Evolutionary conservation across 805 yeast genomes (phyloP), one percentile per base, ranked within the genome.

Genomic region (Metschnikowia vanudenii): DNA sequence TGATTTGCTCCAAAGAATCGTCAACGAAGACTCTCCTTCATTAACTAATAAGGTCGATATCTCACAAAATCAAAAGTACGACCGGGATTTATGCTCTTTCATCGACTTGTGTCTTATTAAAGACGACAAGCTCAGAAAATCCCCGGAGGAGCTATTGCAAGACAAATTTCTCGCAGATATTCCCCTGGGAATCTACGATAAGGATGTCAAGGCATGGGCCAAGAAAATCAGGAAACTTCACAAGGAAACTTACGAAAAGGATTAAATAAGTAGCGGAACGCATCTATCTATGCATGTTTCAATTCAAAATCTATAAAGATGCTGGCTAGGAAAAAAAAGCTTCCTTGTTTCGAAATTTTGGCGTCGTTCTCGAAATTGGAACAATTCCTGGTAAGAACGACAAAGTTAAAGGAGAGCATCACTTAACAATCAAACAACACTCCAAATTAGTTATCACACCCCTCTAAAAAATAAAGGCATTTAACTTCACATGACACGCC

Each of bases 1-100:
- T 53, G 99, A 94, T 60, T 73, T 94, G 16, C 66, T 94, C 45
- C 98, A 94, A 68, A 72, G 97, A 57, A 91, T 94, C 36, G 99
- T 94, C 19, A 88, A 91, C 59, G 99, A 94, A 63, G 83, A 82
- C 2, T 90, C 97, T 0, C 99, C 99, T 10, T 71, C 77, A 1
- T 73, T 91, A 39, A 49, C 60, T 1, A 54, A 63, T 28, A 56
- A 73, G 50, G 54, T 60, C 55, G 65, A 75, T 56, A 58, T 53
- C 2, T 39, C 47, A 6, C 67, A 68, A 11, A 47, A 50, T 3
- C 30, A 45, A 26, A 49, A 48, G 3, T 82, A 71, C 57, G 78
- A 80, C 37, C 53, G 62, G 2, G 72, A 64, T 30, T 69, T 91
- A 53, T 78, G 88, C 52, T 74, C 74, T 41, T 88, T 91, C 61